Base-by-base conservation (phyloP, 2,329 filamentous ascomycete species). In the Aspergillus sp. region DNA sequence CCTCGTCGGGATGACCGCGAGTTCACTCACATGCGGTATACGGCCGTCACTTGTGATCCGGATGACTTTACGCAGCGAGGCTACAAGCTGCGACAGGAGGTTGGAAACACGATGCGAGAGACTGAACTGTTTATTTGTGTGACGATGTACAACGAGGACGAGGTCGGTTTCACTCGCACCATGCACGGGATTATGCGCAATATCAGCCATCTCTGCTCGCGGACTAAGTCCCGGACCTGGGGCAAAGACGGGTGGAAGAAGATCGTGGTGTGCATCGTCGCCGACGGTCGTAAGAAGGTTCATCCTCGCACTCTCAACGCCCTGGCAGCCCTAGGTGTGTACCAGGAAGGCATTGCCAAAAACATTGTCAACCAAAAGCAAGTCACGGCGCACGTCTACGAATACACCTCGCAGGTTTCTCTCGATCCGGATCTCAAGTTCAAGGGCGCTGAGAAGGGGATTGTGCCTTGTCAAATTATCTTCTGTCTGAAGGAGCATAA, bases 181-280 rank as follows among this genome's bases (percentile, higher is more conserved):
- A 97, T 98, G 91, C 88, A 97, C 66, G 93, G 91, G 46, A 88
- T 98, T 47, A 94, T 98, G 87, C 89, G 94, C 67, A 98, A 98
- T 65, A 91, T 98, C 59, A 83, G 87, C 9, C 93, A 97, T 66
- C 96, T 98, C 69, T 98, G 93, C 74, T 88, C 85, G 19, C 83
- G 93, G 45, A 86, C 84, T 46, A 91, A 93, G 66, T 95, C 89
- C 4, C 81, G 93, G 49, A 97, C 90, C 0, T 98, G 93, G 93
- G 94, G 93, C 35, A 94, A 95, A 57, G 82, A 88, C 45, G 93
- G 93, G 4, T 98, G 93, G 93, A 88, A 98, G 70, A 98, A 98
- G 74, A 96, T 98, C 61, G 93, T 98, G 0, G 91, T 98, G 0
- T 96, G 89, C 64, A 86, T 98, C 61, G 90, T 98, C 48, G 90